Evolutionary conservation across 2,329 filamentous ascomycete species (phyloP), one percentile per base, ranked within the genome.

Genomic region (Aspergillus nomiae): DNA sequence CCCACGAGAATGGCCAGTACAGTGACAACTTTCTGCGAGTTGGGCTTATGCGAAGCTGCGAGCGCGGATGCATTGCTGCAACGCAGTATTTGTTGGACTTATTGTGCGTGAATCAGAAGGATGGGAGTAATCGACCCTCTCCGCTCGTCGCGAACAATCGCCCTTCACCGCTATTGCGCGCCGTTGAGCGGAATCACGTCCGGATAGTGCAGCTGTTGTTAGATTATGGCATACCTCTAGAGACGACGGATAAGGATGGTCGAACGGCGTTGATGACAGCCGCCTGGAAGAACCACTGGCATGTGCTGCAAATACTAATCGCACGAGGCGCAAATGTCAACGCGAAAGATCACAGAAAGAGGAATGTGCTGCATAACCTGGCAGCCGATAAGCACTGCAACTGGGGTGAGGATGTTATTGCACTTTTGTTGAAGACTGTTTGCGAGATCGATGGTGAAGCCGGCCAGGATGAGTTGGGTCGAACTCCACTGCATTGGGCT

Each of bases 401-500:
- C 43, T 84, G 82, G 82, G 80, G 78, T 1, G 73, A 80, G 34
- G 77, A 82, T 63, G 78, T 82, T 21, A 76, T 84, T 21, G 70
- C 74, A 19, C 60, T 80, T 56, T 63, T 84, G 43, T 65, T 84
- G 54, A 67, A 71, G 24, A 78, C 76, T 5, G 71, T 75, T 26
- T 79, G 80, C 62, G 67, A 72, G 12, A 71, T 83, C 34, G 80
- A 82, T 64, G 79, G 77, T 8, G 67, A 69, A 4, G 70, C 71
- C 1, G 78, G 76, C 0, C 74, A 76, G 32, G 82, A 84, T 68
- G 77, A 78, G 58, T 70, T 83, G 26, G 82, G 82, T 11, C 79
- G 86, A 14, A 85, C 83, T 34, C 83, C 86, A 3, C 71, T 88
- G 48, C 80, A 87, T 63, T 87, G 85, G 85, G 85, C 86, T 1